Evolutionary conservation across 1,284 basidiomycete species (phyloP), one percentile per base, ranked within the genome.

Genomic region (Naganishia albida): DNA sequence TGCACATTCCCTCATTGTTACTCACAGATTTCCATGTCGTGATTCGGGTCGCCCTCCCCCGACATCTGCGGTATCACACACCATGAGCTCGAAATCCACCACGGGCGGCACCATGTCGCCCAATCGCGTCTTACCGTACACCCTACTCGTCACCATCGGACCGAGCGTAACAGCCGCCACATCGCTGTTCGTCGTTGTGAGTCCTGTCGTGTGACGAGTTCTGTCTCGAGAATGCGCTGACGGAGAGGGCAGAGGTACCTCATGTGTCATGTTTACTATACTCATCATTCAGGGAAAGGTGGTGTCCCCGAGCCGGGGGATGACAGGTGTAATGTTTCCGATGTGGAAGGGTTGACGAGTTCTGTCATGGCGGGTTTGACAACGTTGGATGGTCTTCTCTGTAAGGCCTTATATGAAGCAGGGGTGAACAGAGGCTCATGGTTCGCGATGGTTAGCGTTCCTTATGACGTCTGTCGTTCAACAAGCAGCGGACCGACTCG

Each of bases 101-200:
- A 18, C 49, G 2, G 7, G 16, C 13, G 18, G 51, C 51, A 44
- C 26, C 13, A 26, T 23, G 23, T 66, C 64, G 8, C 67, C 70
- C 8, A 68, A 64, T 44, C 54, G 70, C 12, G 62, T 74, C 0
- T 56, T 74, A 7, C 73, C 73, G 0, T 74, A 72, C 54, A 67
- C 71, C 1, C 71, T 74, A 44, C 54, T 73, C 7, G 71, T 71
- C 63, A 74, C 73, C 39, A 68, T 74, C 26, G 73, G 73, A 20
- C 73, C 73, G 8, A 71, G 69, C 38, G 72, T 74, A 12, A 72
- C 72, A 3, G 73, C 73, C 4, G 72, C 73, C 26, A 72, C 72
- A 16, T 66, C 70, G 16, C 66, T 74, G 28, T 71, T 70, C 55
- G 68, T 74, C 51, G 71, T 72, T 18, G 73, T 74, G 42, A 66